Evolutionary conservation across 1,284 basidiomycete species (phyloP).

Genomic region (Ustilago hordei): DNA sequence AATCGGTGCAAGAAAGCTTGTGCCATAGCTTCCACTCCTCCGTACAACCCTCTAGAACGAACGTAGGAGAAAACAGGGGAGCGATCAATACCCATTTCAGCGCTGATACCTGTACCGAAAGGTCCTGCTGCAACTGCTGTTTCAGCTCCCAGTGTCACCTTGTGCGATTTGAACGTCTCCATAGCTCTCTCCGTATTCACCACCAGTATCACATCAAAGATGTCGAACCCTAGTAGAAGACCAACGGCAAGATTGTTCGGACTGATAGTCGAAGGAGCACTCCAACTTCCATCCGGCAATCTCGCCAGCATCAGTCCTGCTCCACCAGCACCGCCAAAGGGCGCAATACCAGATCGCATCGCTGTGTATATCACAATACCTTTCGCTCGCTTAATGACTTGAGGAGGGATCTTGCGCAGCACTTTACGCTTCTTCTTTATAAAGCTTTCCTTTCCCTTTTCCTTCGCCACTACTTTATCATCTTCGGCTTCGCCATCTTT

Average conservation of each 20-base stretch:
- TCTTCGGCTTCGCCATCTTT: conserved; percentile 59
- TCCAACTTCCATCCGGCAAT: conserved; percentile 71
- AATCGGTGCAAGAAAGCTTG: conserved; percentile 62
- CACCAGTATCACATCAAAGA: conserved; percentile 69
- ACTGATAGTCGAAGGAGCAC: conserved; percentile 72
- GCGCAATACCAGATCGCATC: conserved; percentile 72
- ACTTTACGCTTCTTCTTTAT: conserved; percentile 71
- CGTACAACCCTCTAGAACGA: conserved; percentile 68
- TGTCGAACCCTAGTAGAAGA: conserved; percentile 62
- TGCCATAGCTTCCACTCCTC: conserved; percentile 65
- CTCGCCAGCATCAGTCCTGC: conserved; percentile 69
- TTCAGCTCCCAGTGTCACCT: conserved; percentile 73
- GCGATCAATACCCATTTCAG: conserved; percentile 71
- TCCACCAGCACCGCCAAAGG: conserved; percentile 73
- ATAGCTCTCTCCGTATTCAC: conserved; percentile 72
- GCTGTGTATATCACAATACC: conserved; percentile 72
- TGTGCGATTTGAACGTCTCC: conserved; percentile 73
- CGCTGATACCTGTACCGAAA: conserved; percentile 72
- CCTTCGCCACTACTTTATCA: conserved; percentile 22
- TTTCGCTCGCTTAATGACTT: conserved; percentile 71
- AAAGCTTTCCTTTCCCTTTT: conserved; percentile 51
- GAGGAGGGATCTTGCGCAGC: conserved; percentile 73
- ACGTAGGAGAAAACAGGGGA: conserved; percentile 68
- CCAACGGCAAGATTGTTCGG: conserved; percentile 72
- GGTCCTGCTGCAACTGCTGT: conserved; percentile 73